Evolutionary conservation across 768 basidiomycete genomes (phyloP).

Genomic region (Calocybe cyanea): DNA sequence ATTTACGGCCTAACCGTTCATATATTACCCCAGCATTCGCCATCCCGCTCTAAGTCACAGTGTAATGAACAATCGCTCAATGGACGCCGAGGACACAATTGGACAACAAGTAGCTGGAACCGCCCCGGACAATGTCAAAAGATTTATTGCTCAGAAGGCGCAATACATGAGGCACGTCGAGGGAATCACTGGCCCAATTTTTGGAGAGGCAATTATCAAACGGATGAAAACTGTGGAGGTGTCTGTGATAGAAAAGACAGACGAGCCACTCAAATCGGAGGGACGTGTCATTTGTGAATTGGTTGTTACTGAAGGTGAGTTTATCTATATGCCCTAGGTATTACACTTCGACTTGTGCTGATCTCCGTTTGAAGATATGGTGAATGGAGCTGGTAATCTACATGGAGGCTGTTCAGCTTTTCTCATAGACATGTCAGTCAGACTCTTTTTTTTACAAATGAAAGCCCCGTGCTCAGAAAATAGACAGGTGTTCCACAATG

Average conservation of each 20-base stretch:
- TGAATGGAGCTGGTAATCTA: constrained; percentile 42
- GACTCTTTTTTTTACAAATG: not conserved
- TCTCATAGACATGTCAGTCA: constrained; percentile 47
- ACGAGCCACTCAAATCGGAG: constrained; percentile 42
- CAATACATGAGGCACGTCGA: constrained; percentile 12
- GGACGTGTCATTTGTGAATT: constrained; percentile 42
- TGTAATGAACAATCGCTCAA: too few relatives aligned
- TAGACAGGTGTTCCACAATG: constrained; percentile 46
- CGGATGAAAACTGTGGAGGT: constrained; percentile 33
- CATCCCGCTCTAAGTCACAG: too few relatives aligned
- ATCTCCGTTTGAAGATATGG: constrained; percentile 51
- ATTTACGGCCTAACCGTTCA: too few relatives aligned
- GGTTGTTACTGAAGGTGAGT: constrained; percentile 38
- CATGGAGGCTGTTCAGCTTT: constrained; percentile 57
- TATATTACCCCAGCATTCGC: too few relatives aligned
- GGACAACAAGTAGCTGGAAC: constrained; percentile 23
- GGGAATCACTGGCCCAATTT: constrained; percentile 13
- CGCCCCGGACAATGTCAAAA: constrained; percentile 28
- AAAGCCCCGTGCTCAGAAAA: not conserved
- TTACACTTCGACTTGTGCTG: too few relatives aligned
- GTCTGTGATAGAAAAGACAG: constrained; percentile 37
- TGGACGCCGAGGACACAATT: constrained; percentile 13
- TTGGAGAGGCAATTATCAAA: constrained; percentile 15
- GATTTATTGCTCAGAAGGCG: constrained; percentile 16
- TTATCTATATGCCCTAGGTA: too few relatives aligned